Conservation (phyloP, 495 filamentous ascomycete genomes). For the Aspergillus saccharolyticus region DNA sequence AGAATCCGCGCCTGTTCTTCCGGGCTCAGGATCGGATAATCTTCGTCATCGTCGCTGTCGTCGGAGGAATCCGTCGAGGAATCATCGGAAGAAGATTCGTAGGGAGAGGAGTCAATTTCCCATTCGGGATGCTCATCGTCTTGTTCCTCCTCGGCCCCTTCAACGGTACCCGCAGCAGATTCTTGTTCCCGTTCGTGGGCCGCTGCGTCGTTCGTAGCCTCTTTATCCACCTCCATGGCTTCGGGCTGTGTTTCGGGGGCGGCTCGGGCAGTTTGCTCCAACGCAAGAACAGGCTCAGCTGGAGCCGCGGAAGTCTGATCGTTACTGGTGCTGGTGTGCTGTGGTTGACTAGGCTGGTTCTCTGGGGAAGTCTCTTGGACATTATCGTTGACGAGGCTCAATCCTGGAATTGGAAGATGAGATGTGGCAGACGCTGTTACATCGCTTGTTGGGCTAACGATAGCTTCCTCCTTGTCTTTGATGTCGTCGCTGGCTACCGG, state of each 20-base stretch:
- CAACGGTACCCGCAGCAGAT: slow-evolving; percentile 4
- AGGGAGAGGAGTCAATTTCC: slow-evolving; percentile 61
- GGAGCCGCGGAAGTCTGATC: slow-evolving; percentile 4
- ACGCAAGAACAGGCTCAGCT: not conserved
- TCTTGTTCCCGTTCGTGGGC: not conserved
- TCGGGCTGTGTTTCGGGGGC: slow-evolving; percentile 11
- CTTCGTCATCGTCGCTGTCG: slow-evolving; percentile 61
- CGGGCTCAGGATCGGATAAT: slow-evolving; percentile 65
- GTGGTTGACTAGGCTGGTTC: slow-evolving; percentile 15
- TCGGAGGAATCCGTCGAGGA: slow-evolving; percentile 53
- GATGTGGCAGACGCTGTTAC: slow-evolving; percentile 12
- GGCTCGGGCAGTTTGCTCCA: slow-evolving; percentile 7
- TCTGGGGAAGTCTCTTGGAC: slow-evolving; percentile 14
- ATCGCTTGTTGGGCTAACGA: slow-evolving; percentile 7
- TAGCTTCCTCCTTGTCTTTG: slow-evolving; percentile 4
- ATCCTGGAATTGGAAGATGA: slow-evolving; percentile 33
- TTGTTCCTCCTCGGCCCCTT: slow-evolving; percentile 11
- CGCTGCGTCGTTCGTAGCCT: not conserved
- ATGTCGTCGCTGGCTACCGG: slow-evolving; percentile 11
- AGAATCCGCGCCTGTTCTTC: slow-evolving; percentile 76
- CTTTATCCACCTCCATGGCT: slow-evolving; percentile 34
- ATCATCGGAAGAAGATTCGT: slow-evolving; percentile 51
- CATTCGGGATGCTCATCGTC: slow-evolving; percentile 67
- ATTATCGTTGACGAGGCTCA: slow-evolving; percentile 33
- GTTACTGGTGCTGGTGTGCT: not conserved